These are phyloP conservation scores for Plasmodium billcollinsi DNA, from an alignment of 169 alveolate genomes.

Conservation along the genomic window DNA sequence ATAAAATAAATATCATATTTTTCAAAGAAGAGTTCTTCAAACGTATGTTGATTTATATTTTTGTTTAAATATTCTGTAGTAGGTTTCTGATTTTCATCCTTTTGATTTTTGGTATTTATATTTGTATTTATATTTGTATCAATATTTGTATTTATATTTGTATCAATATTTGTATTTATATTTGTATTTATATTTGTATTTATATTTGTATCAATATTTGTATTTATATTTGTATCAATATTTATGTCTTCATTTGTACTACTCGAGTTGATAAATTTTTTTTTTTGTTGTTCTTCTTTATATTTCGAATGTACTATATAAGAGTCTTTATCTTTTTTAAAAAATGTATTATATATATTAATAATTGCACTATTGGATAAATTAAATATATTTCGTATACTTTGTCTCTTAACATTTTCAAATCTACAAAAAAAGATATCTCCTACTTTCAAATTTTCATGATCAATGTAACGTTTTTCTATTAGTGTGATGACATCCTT, in stretches of 20 bases:
- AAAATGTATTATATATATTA: constrained; percentile 43
- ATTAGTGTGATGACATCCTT: constrained; percentile 61
- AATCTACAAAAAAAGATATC: constrained; percentile 71
- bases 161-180: too few species aligned
- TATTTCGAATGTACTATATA: not conserved
- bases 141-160: too few species aligned
- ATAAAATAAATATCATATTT: constrained; percentile 50
- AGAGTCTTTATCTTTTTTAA: constrained; percentile 40
- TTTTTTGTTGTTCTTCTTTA: not conserved
- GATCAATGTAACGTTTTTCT: constrained; percentile 71
- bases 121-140: not conserved
- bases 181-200: not conserved
- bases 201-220: not conserved
- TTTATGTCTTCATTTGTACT: not conserved
- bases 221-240: not conserved
- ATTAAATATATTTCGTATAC: constrained; percentile 60
- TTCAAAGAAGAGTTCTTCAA: constrained; percentile 67
- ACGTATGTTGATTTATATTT: constrained; percentile 18
- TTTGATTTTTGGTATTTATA: not conserved
- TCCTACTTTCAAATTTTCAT: constrained; percentile 73
- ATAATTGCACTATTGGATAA: constrained; percentile 52
- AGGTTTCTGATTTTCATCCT: not conserved
- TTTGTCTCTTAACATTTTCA: constrained; percentile 44
- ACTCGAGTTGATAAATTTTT: not conserved
- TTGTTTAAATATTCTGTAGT: not conserved